Conservation (phyloP, 2,329 filamentous ascomycete species). For the Dactylellina haptotyla region DNA sequence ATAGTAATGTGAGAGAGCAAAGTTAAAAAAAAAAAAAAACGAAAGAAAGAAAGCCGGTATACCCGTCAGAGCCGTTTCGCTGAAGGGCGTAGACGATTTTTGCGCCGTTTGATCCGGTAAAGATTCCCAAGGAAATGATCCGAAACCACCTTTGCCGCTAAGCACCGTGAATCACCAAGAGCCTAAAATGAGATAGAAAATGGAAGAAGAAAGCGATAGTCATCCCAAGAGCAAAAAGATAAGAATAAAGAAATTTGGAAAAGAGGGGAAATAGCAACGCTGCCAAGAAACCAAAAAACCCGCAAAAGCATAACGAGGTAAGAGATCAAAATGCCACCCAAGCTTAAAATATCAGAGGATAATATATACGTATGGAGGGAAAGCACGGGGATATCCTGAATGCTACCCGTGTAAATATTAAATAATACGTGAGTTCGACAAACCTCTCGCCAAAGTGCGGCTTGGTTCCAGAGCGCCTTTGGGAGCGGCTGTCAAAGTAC, state of each 20-base stretch:
- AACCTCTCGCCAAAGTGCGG: constrained; percentile 46
- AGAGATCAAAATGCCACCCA: constrained; percentile 42
- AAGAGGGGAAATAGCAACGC: constrained; percentile 32
- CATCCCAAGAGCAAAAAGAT: constrained; percentile 36
- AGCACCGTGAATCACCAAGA: constrained; percentile 53
- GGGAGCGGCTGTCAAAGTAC: constrained; percentile 45
- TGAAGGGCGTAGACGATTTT: constrained; percentile 52
- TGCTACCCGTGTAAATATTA: constrained; percentile 36
- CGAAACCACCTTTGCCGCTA: constrained; percentile 53
- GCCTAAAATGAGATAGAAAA: constrained; percentile 43
- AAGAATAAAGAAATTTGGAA: constrained; percentile 30
- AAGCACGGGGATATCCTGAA: constrained; percentile 28
- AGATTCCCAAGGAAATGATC: constrained; percentile 51
- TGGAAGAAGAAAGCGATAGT: constrained; percentile 26
- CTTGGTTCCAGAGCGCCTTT: constrained; percentile 51
- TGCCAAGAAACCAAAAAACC: constrained; percentile 26
- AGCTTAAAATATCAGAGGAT: constrained; percentile 38
- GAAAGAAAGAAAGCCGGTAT: constrained; percentile 40
- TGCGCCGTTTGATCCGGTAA: constrained; percentile 53
- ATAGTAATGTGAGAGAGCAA: no score
- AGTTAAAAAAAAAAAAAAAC: constrained; percentile 16
- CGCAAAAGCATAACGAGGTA: constrained; percentile 23
- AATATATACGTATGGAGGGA: constrained; percentile 34
- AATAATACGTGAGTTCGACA: constrained; percentile 39
- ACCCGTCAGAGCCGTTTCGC: constrained; percentile 41